phyloP scores from a whole-genome alignment of 2,329 filamentous ascomycete genomes.

The Parafenestella ontariensis region DNA sequence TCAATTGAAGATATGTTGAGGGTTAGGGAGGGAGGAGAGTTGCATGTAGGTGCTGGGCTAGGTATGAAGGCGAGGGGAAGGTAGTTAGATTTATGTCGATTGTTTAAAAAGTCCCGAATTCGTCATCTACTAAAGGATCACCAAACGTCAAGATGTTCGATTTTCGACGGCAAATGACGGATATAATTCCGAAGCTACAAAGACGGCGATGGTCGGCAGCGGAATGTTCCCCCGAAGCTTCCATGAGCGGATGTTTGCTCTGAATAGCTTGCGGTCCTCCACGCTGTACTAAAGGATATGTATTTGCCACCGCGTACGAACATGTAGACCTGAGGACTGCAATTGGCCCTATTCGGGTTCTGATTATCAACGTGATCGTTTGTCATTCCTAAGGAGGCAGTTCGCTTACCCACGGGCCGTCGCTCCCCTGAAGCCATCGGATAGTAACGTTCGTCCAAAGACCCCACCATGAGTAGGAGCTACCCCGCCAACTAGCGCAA shows the following conservation, averaged over 20 bases:
- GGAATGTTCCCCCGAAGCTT: constrained; percentile 8
- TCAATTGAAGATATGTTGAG: not conserved
- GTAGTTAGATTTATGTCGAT: not conserved
- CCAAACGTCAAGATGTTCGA: constrained; percentile 3
- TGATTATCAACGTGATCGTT: not conserved
- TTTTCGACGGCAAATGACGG: constrained; percentile 22
- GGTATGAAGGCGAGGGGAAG: not conserved
- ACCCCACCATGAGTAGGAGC: constrained; percentile 26
- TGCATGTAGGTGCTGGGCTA: not conserved
- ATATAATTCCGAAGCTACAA: constrained; percentile 22
- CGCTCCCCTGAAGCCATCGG: not conserved
- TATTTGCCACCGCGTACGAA: no score
- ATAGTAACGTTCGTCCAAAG: constrained; percentile 20
- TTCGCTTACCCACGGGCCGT: constrained; percentile 16
- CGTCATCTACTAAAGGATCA: constrained; percentile 4
- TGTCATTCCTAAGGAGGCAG: no score
- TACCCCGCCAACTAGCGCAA: constrained; percentile 29
- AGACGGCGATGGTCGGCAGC: constrained; percentile 8
- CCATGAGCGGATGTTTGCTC: not conserved
- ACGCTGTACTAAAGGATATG: no score
- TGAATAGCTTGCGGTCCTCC: not conserved
- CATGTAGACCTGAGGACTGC: not conserved
- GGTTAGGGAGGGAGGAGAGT: not conserved
- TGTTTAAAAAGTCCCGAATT: not conserved
- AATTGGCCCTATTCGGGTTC: not conserved